Percentiles rank a stretch among this genome's conserved stretches.
phyloP scores from a whole-genome alignment of 1,139 yeast species.

The Scheffersomyces quercinus region DNA sequence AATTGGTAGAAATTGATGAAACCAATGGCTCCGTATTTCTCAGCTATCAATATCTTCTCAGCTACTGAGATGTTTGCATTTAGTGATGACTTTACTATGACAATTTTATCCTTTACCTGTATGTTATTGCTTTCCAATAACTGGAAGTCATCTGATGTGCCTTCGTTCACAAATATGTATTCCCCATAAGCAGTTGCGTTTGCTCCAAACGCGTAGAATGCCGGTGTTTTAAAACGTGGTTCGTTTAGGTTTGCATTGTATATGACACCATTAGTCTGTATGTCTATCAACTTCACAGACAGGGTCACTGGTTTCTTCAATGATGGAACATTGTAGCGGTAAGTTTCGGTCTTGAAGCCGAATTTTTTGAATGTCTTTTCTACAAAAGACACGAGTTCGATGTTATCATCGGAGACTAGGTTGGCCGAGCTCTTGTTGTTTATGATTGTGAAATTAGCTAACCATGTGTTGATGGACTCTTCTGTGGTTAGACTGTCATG shows the following conservation, averaged over 20 bases:
- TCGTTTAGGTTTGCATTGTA: slow-evolving; percentile 31
- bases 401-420: slow-evolving; percentile 28
- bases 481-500: slow-evolving; percentile 28
- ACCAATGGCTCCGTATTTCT: slow-evolving; percentile 30
- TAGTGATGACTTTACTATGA: slow-evolving; percentile 24
- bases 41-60: slow-evolving; percentile 30
- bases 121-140: slow-evolving; percentile 21
- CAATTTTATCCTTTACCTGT: slow-evolving; percentile 26
- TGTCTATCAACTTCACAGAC: slow-evolving; percentile 23
- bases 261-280: slow-evolving; percentile 18
- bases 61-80: slow-evolving; percentile 18
- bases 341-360: slow-evolving; percentile 27
- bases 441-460: slow-evolving; percentile 14
- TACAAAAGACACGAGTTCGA: slow-evolving; percentile 26
- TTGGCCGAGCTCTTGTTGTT: slow-evolving; percentile 19
- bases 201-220: slow-evolving; percentile 33
- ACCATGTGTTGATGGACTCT: slow-evolving; percentile 28
- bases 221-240: slow-evolving; percentile 33
- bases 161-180: slow-evolving; percentile 34
- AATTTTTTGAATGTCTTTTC: slow-evolving; percentile 25
- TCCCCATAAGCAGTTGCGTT: slow-evolving; percentile 27
- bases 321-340: slow-evolving; percentile 17
- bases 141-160: slow-evolving; percentile 30
- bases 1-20: slow-evolving; percentile 28
- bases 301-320: slow-evolving; percentile 28